Evolutionary conservation across 768 basidiomycete species (phyloP), one percentile per base, ranked within the genome.

Genomic region (Pleurotus cornucopiae): DNA sequence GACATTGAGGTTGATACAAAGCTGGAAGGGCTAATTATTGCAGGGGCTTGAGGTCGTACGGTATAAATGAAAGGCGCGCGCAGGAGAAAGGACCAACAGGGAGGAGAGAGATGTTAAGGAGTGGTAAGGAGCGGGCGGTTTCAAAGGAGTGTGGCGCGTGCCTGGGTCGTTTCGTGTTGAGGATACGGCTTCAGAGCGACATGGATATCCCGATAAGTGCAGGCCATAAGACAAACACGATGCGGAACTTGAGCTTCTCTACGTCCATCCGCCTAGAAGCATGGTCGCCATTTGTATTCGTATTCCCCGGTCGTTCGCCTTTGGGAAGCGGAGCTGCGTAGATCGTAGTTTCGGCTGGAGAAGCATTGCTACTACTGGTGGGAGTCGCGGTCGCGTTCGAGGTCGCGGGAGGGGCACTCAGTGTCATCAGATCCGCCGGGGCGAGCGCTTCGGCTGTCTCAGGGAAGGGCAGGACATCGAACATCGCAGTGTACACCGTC

Each of bases 161-260:
- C 11, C 30, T 1, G 7, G 7, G 30, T 30, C 30, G 30, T 30
- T 30, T 30, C 30, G 9, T 30, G 6, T 9, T 30, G 7, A 30
- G 26, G 26, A 9, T 20, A 13, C 21, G 6, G 14, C 6, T 47
- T 60, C 52, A 84, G 47, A 82, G 61, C 4, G 81, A 80, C 77
- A 85, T 76, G 37, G 78, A 75, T 45, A 83, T 66, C 2, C 83
- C 84, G 54, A 84, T 70, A 51, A 85, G 63, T 5, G 79, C 74
- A 34, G 83, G 81, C 79, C 82, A 84, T 20, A 80, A 66, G 58
- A 84, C 70, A 55, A 80, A 81, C 57, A 80, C 71, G 46, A 82
- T 57, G 7, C 74, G 66, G 63, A 81, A 80, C 60, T 74, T 77
- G 58, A 73, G 62, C 60, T 66, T 68, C 51, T 72, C 74, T 16